Percentiles rank a stretch among this genome's conserved stretches.
Evolutionary conservation across 768 basidiomycete species (phyloP).

Genomic region (Clitopilus hobsonii): DNA sequence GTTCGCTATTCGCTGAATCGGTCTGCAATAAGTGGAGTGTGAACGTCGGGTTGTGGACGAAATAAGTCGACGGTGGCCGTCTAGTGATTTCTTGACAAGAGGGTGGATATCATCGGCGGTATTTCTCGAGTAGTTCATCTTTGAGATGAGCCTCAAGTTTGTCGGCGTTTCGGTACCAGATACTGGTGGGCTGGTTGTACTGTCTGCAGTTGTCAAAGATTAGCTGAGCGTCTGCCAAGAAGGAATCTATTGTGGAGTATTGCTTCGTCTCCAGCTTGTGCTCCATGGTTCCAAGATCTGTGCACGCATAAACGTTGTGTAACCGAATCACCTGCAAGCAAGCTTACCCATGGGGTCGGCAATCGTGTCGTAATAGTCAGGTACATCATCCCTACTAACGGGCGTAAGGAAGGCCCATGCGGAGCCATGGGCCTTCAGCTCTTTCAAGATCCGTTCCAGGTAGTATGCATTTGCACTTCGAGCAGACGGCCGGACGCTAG

Average conservation of each 20-base stretch:
- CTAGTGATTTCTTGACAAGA: background rate
- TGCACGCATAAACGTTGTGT: background rate
- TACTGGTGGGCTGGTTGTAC: slow-evolving; percentile 80
- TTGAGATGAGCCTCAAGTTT: slow-evolving; percentile 78
- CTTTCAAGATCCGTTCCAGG: slow-evolving; percentile 76
- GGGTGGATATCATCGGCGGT: slow-evolving; percentile 18
- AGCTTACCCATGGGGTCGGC: slow-evolving; percentile 87
- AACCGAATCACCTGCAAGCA: slow-evolving; percentile 1
- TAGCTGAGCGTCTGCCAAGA: slow-evolving; percentile 75
- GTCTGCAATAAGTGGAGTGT: too few species aligned
- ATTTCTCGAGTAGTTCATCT: slow-evolving; percentile 37
- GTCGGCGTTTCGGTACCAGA: slow-evolving; percentile 82
- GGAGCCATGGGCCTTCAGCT: slow-evolving; percentile 70
- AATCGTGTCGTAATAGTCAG: slow-evolving; percentile 88
- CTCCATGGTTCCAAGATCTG: slow-evolving; percentile 86
- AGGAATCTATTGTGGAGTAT: slow-evolving; percentile 70
- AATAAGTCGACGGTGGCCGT: too few species aligned
- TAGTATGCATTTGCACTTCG: slow-evolving; percentile 53
- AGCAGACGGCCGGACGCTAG: slow-evolving; percentile 29
- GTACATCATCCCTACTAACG: slow-evolving; percentile 73
- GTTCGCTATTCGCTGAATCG: too few species aligned
- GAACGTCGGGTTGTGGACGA: too few species aligned
- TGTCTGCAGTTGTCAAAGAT: slow-evolving; percentile 85
- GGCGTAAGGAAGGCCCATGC: slow-evolving; percentile 89
- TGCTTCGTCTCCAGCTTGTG: slow-evolving; percentile 86